Evolutionary conservation across 768 basidiomycete species (phyloP).

Genomic region (Phanerochaete carnosa): DNA sequence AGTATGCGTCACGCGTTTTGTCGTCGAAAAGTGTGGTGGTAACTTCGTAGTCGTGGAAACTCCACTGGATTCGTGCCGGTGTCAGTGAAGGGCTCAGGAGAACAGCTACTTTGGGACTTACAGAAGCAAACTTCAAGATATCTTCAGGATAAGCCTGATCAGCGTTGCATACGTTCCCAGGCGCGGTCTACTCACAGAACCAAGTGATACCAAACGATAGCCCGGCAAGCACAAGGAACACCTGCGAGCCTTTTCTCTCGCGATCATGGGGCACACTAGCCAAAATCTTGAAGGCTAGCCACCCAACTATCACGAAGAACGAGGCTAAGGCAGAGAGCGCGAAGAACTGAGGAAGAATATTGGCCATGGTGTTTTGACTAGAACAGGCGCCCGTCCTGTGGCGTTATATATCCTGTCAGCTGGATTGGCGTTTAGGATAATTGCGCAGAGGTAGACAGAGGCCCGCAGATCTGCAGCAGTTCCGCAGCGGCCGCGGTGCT

Average conservation of each 20-base stretch:
- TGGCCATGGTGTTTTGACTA: background rate
- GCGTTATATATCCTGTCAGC: background rate
- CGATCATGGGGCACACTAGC: conserved; percentile 2
- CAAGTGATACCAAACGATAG: conserved; percentile 43
- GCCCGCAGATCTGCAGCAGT: no score
- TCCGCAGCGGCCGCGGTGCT: no score
- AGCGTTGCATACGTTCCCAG: background rate
- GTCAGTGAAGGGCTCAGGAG: background rate
- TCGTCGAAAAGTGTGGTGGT: background rate
- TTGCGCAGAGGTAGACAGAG: no score
- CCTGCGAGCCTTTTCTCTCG: conserved; percentile 10
- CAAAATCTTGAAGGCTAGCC: conserved; percentile 27
- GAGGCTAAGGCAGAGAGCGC: conserved; percentile 29
- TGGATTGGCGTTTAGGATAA: no score
- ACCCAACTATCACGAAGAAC: conserved; percentile 32
- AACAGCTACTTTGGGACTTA: conserved; percentile 18
- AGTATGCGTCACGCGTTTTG: background rate
- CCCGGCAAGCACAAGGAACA: conserved; percentile 33
- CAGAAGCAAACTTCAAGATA: conserved; percentile 45
- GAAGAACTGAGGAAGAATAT: background rate
- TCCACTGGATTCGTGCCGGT: conserved; percentile 41
- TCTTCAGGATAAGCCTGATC: conserved; percentile 24
- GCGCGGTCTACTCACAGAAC: conserved; percentile 39
- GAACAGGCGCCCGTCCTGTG: background rate
- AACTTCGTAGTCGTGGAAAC: conserved; percentile 44